A percentile compares a stretch with the other conserved stretches of the same genome.
These are phyloP conservation scores for Diaporthe aspalathi DNA, from an alignment of 2,329 filamentous ascomycete species.

Conservation along the genomic window DNA sequence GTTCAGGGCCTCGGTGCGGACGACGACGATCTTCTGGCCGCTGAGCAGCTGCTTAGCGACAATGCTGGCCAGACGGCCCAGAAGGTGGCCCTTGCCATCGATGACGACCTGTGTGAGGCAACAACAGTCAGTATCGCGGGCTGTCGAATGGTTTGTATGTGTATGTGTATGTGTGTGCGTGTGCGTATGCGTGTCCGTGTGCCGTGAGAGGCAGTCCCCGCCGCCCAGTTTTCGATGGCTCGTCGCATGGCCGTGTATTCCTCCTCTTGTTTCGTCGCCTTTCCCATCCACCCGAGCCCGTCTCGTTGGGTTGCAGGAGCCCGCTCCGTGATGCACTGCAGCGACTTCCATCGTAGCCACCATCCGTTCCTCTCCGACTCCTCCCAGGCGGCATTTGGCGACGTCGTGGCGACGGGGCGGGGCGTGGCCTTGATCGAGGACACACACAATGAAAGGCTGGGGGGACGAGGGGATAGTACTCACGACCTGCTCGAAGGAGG, in stretches of 20 bases:
- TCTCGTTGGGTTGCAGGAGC: neutral
- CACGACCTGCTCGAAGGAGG: slow-evolving; percentile 72
- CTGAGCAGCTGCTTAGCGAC: slow-evolving; percentile 99
- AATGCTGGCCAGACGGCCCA: slow-evolving; percentile 97
- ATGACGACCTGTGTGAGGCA: slow-evolving; percentile 83
- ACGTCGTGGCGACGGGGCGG: neutral
- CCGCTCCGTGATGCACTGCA: neutral
- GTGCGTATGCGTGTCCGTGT: neutral
- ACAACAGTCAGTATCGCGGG: slow-evolving; percentile 34
- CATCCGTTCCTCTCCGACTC: neutral
- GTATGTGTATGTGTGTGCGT: too few relatives aligned
- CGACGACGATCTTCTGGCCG: slow-evolving; percentile 99
- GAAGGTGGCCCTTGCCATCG: slow-evolving; percentile 99
- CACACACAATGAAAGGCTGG: neutral
- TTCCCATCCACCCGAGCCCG: neutral
- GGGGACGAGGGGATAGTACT: slow-evolving; percentile 55
- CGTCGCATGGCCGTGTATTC: slow-evolving; percentile 15
- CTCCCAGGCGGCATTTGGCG: slow-evolving; percentile 24
- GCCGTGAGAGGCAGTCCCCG: neutral
- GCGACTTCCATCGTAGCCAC: neutral
- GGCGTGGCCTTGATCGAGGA: slow-evolving; percentile 8
- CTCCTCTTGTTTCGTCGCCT: slow-evolving; percentile 2
- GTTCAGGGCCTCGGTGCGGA: slow-evolving; percentile 99
- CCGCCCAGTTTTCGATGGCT: slow-evolving; percentile 8
- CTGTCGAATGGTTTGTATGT: slow-evolving; percentile 4